Evolutionary conservation across 139 green algal genomes (phyloP).

Genomic region (Chlorella sp.): DNA sequence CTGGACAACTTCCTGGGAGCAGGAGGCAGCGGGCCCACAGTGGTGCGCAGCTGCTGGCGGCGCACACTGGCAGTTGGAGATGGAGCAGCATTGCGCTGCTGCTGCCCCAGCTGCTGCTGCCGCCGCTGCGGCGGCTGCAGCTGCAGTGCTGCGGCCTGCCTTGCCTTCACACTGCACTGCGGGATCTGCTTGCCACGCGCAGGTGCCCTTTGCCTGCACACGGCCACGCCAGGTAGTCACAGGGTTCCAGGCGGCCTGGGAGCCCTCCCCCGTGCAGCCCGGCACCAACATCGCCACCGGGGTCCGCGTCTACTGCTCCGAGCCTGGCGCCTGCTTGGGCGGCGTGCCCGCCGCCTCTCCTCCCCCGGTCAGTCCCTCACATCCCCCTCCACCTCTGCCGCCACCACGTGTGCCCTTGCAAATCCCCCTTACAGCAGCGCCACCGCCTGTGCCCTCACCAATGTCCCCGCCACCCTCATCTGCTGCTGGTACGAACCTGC

Average conservation of each 20-base stretch:
- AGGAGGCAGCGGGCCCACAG: neutral
- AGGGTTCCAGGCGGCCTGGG: slow-evolving; percentile 12
- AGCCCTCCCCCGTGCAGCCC: neutral
- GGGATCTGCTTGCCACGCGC: neutral
- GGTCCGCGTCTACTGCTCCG: neutral
- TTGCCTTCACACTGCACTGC: neutral
- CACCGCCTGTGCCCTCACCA: too few species aligned
- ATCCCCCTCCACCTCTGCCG: neutral
- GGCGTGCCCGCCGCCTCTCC: neutral
- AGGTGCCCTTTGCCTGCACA: neutral
- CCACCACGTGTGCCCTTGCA: neutral
- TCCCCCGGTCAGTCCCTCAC: neutral
- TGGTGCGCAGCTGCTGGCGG: neutral
- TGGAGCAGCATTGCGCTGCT: neutral
- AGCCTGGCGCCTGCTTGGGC: slow-evolving; percentile 8
- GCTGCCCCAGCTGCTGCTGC: too few species aligned
- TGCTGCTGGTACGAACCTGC: neutral
- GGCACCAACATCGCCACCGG: slow-evolving; percentile 13
- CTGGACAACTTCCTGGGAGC: slow-evolving; percentile 26
- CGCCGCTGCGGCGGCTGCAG: neutral
- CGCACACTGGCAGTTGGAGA: neutral
- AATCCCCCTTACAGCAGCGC: neutral
- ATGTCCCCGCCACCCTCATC: neutral
- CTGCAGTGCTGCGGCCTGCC: neutral
- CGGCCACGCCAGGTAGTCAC: slow-evolving; percentile 2